Base-by-base conservation (phyloP, 2,329 filamentous ascomycete genomes). In the Fusarium nelsonii region DNA sequence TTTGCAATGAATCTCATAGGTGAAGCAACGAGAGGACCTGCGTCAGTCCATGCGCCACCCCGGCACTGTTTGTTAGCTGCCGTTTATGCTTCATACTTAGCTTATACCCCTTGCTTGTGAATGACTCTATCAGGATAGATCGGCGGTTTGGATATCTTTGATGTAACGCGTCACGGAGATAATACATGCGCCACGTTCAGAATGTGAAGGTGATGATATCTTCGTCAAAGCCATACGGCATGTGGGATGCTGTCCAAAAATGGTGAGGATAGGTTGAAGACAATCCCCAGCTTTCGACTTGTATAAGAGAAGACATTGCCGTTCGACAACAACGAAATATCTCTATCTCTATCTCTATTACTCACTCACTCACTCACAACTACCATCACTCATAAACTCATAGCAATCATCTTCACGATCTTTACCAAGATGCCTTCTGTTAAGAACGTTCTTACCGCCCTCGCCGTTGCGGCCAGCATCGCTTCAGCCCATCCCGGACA, bases 401-500 rank as follows among this genome's bases (percentile, higher is more conserved):
- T 15, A 28, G 15, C 15, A 20, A 8, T 10, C 18, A 28, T 12
- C 8, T 26, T 8, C 8, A 51, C 10, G 6, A 11, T 23, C 23
- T 16, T 41, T 8, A 2, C 23, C 50, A 32, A 14, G 16, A 65
- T 65, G 62, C 62, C 62, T 59, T 65, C 62, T 10, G 8, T 65
- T 26, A 67, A 66, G 26, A 72, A 50, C 10, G 32, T 70, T n/a
- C 36, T 74, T 23, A 15, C 65, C 39, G 48, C 51, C 37, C 49
- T 62, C 33, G 58, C 69, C 20, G 45, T 73, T 8, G 44, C 61
- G n/a, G 63, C 62, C 12, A 60, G 56, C 23, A 49, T 70, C 8
- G 71, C 51, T 48, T 48, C 69, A 18, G 82, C 82, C 20, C 83
- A 87, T 62, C 84, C 84, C 2, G 84, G 84, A 63, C 84, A 86